Base-by-base conservation (phyloP, 768 basidiomycete species). In the Podaxis pistillaris region DNA sequence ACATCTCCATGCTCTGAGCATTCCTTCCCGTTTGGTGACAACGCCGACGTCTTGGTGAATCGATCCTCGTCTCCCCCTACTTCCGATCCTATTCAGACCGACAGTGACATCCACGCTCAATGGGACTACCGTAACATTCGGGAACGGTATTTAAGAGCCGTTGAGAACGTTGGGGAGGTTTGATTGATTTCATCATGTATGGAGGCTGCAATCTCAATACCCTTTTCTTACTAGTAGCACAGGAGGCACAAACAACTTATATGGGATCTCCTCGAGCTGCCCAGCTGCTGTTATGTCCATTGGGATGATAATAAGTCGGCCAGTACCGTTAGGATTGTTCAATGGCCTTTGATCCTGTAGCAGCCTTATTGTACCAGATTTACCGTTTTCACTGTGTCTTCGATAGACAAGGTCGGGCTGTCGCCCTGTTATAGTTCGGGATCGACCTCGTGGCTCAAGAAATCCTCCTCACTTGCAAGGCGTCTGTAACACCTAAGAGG, bases 61-160 rank as follows among this genome's bases (percentile, higher is more conserved):
- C 54, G 19, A 26, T 49, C 38, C 11, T 62, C 61, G 13, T 56
- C 61, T 2, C 61, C 61, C 17, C 44, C 61, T 11, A 56, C 61
- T 6, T 56, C 54, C n/a, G 54, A 56, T n/a, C 11, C 49, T 22
- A 17, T 38, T 15, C 22, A 19, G 22, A 12, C 30, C 4, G 61
- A 56, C 17, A 8, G 37, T 13, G 61, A 47, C 12, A 22, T 56
- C 12, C 17, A 38, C 4, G 4, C 50, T 26, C 46, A n/a, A 13
- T 56, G 44, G 54, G 55, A 50, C 22, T 37, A 22, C 3, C 15
- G 28, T 28, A 19, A 50, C 6, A 26, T 56, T 24, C 12, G 26
- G 17, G 37, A 47, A 28, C 30, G 47, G 36, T 62, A 62, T 30
- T 12, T 17, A 15, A 13, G 33, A n/a, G 8, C 41, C 40, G 7